Conservation (phyloP, 2,329 filamentous ascomycete species). For the Monosporascus cannonballus region DNA sequence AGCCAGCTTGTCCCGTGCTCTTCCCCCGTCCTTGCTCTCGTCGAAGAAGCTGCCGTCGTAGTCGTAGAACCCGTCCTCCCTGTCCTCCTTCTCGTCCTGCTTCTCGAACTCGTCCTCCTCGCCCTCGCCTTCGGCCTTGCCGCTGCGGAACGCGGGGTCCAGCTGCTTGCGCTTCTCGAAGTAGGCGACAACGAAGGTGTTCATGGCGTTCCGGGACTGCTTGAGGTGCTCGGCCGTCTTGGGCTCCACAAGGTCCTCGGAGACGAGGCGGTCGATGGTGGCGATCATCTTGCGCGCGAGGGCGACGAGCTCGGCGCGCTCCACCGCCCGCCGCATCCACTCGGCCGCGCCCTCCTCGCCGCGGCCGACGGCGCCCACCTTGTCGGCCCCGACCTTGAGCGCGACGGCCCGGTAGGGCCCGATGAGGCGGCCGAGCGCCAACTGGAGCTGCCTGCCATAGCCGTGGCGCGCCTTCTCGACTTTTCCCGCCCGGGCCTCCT, state of each 20-base stretch:
- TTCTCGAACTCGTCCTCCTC: conserved; percentile 5
- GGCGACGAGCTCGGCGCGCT: conserved; percentile 14
- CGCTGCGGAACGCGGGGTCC: conserved; percentile 8
- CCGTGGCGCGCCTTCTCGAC: conserved; percentile 31
- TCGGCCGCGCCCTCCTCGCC: background rate
- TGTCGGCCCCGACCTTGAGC: conserved; percentile 10
- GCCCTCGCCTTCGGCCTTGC: background rate
- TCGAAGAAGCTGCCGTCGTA: background rate
- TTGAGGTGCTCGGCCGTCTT: conserved; percentile 9
- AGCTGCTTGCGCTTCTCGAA: conserved; percentile 12
- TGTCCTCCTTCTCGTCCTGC: background rate
- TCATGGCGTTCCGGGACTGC: conserved; percentile 15
- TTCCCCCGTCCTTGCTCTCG: background rate
- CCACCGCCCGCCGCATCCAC: background rate
- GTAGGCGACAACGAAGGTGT: conserved; percentile 17
- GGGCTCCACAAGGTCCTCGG: conserved; percentile 9
- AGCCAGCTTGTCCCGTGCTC: background rate
- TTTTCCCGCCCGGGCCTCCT: conserved; percentile 21
- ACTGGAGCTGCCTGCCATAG: conserved; percentile 44
- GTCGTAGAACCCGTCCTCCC: background rate
- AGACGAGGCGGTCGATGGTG: conserved; percentile 19
- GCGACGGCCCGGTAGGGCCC: conserved; percentile 33
- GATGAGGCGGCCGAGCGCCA: conserved; percentile 46
- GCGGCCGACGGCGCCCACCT: conserved; percentile 8
- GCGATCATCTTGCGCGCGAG: conserved; percentile 25